These are phyloP conservation scores for Aureobasidium zeae DNA, from an alignment of 2,329 filamentous ascomycete species.

Conservation along the genomic window DNA sequence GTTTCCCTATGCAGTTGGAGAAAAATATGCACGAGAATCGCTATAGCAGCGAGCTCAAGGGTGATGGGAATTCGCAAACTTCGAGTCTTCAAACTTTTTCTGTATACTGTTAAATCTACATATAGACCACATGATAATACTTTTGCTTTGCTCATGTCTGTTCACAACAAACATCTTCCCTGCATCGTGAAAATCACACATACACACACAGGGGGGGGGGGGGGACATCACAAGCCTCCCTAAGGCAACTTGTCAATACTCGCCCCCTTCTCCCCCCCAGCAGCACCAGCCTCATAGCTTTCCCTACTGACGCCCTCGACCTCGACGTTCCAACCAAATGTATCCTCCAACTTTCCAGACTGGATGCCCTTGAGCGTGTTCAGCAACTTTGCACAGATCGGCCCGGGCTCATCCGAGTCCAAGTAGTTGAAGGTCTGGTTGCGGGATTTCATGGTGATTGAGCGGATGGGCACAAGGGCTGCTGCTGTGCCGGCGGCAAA, in stretches of 20 bases:
- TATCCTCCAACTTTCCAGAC: slow-evolving; percentile 66
- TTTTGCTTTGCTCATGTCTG: too few species aligned
- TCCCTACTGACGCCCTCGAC: slow-evolving; percentile 24
- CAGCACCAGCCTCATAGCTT: background rate
- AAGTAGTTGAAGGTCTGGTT: slow-evolving; percentile 49
- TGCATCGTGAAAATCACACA: too few species aligned
- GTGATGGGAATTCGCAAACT: too few species aligned
- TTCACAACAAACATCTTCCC: too few species aligned
- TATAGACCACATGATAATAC: too few species aligned
- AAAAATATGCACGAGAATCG: too few species aligned
- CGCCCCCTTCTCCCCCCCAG: background rate
- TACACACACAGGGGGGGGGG: too few species aligned
- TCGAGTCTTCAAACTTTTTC: too few species aligned
- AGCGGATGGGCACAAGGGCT: slow-evolving; percentile 81
- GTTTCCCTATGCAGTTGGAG: too few species aligned
- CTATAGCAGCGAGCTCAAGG: too few species aligned
- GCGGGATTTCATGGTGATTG: slow-evolving; percentile 63
- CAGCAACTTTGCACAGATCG: slow-evolving; percentile 63
- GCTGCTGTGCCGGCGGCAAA: slow-evolving; percentile 89
- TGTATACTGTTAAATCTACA: too few species aligned
- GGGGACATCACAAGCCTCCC: too few species aligned
- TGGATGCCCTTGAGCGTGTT: slow-evolving; percentile 76
- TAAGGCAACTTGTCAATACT: slow-evolving; percentile 1
- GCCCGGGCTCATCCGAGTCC: slow-evolving; percentile 59
- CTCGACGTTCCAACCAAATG: slow-evolving; percentile 59